phyloP scores from a whole-genome alignment of 2,329 filamentous ascomycete species.

The Dendrostoma leiphaemia region DNA sequence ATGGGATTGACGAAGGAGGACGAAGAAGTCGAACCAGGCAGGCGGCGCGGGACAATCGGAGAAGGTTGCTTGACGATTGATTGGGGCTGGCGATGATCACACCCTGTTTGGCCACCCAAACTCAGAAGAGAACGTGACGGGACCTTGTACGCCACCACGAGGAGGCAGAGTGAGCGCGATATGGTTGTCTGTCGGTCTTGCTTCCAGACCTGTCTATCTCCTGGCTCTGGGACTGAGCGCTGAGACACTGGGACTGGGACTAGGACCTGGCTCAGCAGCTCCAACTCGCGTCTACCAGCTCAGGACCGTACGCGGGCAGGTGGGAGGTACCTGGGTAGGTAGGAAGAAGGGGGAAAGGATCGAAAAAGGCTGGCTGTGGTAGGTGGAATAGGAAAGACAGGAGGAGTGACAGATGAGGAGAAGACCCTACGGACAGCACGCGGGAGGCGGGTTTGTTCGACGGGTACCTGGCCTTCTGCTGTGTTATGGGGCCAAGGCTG shows the following conservation, averaged over 20 bases:
- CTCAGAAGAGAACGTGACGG: too few relatives aligned
- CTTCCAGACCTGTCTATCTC: neutral
- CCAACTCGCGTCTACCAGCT: neutral
- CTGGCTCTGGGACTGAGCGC: neutral
- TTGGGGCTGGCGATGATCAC: neutral
- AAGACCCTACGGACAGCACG: neutral
- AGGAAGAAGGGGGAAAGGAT: neutral
- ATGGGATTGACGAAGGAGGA: neutral
- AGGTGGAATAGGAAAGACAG: neutral
- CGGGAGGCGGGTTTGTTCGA: too few relatives aligned
- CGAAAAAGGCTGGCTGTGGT: neutral
- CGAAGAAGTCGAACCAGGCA: neutral
- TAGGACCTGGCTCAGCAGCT: too few relatives aligned
- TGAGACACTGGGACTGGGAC: neutral
- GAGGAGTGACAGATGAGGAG: neutral
- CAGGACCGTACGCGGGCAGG: neutral
- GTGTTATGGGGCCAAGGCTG: neutral
- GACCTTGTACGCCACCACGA: neutral
- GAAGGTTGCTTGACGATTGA: neutral
- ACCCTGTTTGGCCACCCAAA: neutral
- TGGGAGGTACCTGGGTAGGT: neutral
- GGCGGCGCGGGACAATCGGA: neutral
- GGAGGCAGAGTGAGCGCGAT: neutral
- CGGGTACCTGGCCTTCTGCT: constrained; percentile 5
- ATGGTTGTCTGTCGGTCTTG: neutral